Evolutionary conservation across 371 early-diverging fungal species (phyloP).

Genomic region (Homolaphlyctis polyrhiza): DNA sequence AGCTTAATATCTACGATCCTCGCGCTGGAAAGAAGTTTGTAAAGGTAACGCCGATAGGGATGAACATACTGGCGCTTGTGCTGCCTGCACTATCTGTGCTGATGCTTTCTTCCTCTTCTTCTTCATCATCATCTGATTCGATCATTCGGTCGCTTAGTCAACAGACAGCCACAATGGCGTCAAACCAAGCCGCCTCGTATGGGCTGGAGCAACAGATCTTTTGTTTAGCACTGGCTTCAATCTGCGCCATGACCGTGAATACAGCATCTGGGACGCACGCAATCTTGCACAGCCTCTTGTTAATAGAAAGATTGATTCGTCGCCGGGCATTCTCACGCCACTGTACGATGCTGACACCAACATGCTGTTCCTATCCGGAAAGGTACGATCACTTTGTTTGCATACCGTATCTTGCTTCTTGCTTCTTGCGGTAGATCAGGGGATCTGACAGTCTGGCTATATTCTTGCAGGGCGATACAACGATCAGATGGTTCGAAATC

Average conservation of each 20-base stretch:
- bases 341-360: conserved; percentile 75
- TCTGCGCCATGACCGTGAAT: conserved; percentile 58
- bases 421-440: too few relatives aligned
- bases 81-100: too few relatives aligned
- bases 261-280: conserved; percentile 66
- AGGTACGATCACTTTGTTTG: conserved; percentile 27
- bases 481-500: conserved; percentile 59
- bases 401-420: too few relatives aligned
- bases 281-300: conserved; percentile 52
- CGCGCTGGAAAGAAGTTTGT: conserved; percentile 21
- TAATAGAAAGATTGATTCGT: conserved; percentile 50
- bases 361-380: conserved; percentile 60
- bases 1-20: conserved; percentile 59
- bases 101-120: too few relatives aligned
- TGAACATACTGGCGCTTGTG: too few relatives aligned
- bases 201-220: conserved; percentile 59
- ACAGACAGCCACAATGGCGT: conserved; percentile 33
- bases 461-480: conserved; percentile 50
- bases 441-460: neutral
- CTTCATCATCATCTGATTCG: too few relatives aligned
- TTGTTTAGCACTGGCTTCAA: conserved; percentile 66
- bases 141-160: too few relatives aligned
- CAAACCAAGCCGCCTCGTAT: conserved; percentile 61
- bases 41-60: neutral
- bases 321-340: conserved; percentile 60